Evolutionary conservation across 768 basidiomycete genomes (phyloP).

Genomic region (Calocybe indica): DNA sequence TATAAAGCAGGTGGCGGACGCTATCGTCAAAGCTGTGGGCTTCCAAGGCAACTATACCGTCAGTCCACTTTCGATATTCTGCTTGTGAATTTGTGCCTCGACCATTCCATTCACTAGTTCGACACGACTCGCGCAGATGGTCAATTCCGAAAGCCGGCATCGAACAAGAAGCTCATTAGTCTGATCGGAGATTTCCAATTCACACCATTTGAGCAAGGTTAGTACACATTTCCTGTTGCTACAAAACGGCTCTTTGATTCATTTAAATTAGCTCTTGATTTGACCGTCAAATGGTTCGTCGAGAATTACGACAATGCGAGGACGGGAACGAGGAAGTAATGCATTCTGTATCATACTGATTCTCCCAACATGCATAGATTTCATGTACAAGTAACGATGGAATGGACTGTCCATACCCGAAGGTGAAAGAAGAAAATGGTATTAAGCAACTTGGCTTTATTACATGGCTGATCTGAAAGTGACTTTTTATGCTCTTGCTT

Average conservation of each 20-base stretch:
- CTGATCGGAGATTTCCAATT: conserved; percentile 81
- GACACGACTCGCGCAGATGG: conserved; percentile 84
- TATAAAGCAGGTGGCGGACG: conserved; percentile 85
- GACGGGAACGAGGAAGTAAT: conserved; percentile 33
- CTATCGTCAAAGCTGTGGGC: conserved; percentile 80
- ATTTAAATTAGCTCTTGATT: conserved; percentile 54
- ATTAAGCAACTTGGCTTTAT: too few relatives aligned
- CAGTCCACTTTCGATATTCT: conserved; percentile 13
- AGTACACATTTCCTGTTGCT: neutral
- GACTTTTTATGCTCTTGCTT: too few relatives aligned
- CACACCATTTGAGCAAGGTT: conserved; percentile 85
- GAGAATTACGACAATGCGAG: conserved; percentile 73
- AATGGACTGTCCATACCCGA: too few relatives aligned
- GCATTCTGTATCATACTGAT: neutral
- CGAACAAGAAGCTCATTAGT: conserved; percentile 79
- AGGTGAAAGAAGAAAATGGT: too few relatives aligned
- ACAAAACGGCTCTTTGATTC: conserved; percentile 9
- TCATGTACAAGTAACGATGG: too few relatives aligned
- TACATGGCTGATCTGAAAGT: too few relatives aligned
- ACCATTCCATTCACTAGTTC: conserved; percentile 44
- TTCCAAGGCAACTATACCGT: conserved; percentile 77
- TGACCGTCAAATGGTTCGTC: conserved; percentile 84
- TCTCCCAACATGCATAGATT: too few relatives aligned
- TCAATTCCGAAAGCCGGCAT: conserved; percentile 94
- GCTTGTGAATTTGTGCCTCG: neutral